These are phyloP conservation scores for Arctostaphylos glauca DNA, from an alignment of 148 eudicot genomes.

Conservation along the genomic window DNA sequence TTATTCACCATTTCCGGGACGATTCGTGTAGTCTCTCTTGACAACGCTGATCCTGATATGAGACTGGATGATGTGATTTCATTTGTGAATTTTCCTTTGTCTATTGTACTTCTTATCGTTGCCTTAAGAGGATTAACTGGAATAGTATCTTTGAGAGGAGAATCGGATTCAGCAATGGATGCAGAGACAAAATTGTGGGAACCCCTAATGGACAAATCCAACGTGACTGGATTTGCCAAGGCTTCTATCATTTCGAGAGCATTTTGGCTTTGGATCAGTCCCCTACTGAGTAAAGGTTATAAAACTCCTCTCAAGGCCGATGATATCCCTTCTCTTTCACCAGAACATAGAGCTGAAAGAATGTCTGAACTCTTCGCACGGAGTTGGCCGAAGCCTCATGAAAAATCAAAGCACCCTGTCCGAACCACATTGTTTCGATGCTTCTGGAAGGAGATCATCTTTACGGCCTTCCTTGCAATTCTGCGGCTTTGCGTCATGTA, in stretches of 20 bases:
- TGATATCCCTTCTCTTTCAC: slow-evolving; percentile 76
- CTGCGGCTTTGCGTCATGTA: slow-evolving; percentile 73
- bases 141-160: slow-evolving; percentile 23
- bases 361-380: slow-evolving; percentile 66
- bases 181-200: slow-evolving; percentile 36
- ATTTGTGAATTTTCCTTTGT: slow-evolving; percentile 39
- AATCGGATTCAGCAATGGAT: slow-evolving; percentile 23
- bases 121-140: slow-evolving; percentile 67
- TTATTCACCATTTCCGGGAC: slow-evolving; percentile 52
- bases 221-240: slow-evolving; percentile 54
- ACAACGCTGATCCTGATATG: slow-evolving; percentile 25
- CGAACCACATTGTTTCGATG: slow-evolving; percentile 64
- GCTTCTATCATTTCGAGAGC: slow-evolving; percentile 68
- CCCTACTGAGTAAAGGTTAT: slow-evolving; percentile 70
- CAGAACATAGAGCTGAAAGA: slow-evolving; percentile 63
- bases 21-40: slow-evolving; percentile 37
- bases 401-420: slow-evolving; percentile 73
- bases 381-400: slow-evolving; percentile 74
- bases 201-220: slow-evolving; percentile 46
- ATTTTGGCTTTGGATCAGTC: slow-evolving; percentile 87
- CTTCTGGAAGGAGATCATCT: slow-evolving; percentile 68
- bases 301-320: slow-evolving; percentile 51
- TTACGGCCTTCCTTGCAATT: slow-evolving; percentile 80
- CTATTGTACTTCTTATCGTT: slow-evolving; percentile 42
- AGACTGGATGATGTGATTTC: slow-evolving; percentile 50